Percentiles rank a stretch among this genome's conserved stretches.
These are phyloP conservation scores for Geotrichum restrictum DNA, from an alignment of 1,139 yeast genomes.

Conservation along the genomic window DNA sequence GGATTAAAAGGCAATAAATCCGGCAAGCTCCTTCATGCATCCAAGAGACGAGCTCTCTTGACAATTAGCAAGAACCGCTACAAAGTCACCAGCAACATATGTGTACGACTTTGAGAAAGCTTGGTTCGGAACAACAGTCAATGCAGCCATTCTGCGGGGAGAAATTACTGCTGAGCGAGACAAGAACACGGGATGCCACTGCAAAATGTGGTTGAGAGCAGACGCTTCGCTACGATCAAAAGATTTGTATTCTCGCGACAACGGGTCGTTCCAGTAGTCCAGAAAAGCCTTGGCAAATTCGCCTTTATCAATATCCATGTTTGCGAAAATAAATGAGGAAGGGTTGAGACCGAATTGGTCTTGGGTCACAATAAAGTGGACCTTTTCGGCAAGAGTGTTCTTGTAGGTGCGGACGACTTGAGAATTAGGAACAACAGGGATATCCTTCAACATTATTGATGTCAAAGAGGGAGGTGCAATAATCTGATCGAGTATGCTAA, in stretches of 20 bases:
- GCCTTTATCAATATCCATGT: slow-evolving; percentile 43
- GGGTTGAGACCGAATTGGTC: slow-evolving; percentile 58
- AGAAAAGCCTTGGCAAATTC: slow-evolving; percentile 57
- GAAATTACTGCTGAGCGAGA: slow-evolving; percentile 71
- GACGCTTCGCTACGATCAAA: slow-evolving; percentile 55
- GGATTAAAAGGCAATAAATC: neutral
- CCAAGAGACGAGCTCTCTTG: neutral
- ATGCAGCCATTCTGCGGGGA: slow-evolving; percentile 50
- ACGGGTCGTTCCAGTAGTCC: slow-evolving; percentile 71
- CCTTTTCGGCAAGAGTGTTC: slow-evolving; percentile 50
- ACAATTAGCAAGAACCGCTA: neutral
- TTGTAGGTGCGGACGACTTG: slow-evolving; percentile 72
- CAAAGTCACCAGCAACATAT: neutral
- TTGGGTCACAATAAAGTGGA: slow-evolving; percentile 64
- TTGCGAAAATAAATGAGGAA: slow-evolving; percentile 64
- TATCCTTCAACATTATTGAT: slow-evolving; percentile 58
- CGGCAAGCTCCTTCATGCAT: slow-evolving; percentile 1
- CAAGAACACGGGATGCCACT: slow-evolving; percentile 86
- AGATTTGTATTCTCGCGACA: slow-evolving; percentile 60
- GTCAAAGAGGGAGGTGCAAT: slow-evolving; percentile 51
- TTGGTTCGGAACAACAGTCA: slow-evolving; percentile 20
- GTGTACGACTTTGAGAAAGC: neutral
- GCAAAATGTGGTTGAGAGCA: slow-evolving; percentile 75
- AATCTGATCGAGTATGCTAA: slow-evolving; percentile 55
- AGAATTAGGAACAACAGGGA: slow-evolving; percentile 64